Evolutionary conservation across 257 asterid species (phyloP).

Genomic region (Coffea eugenioides): DNA sequence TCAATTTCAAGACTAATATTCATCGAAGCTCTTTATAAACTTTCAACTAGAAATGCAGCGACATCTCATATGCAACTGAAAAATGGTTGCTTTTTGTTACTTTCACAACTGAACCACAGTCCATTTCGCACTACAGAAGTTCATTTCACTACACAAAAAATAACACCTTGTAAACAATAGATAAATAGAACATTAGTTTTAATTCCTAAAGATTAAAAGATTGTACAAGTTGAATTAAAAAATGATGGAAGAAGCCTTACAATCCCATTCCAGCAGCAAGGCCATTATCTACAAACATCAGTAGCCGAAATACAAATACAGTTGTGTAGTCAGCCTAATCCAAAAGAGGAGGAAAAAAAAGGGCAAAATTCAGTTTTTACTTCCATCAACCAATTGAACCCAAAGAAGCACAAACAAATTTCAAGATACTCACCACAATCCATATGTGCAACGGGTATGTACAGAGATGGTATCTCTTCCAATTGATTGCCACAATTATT

Average conservation of each 20-base stretch:
- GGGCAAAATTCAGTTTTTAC: background rate
- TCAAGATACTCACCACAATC: constrained; percentile 73
- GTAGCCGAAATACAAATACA: constrained; percentile 81
- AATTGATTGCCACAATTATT: constrained; percentile 82
- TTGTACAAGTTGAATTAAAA: background rate
- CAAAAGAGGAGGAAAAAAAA: constrained; percentile 3
- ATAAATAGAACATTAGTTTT: background rate
- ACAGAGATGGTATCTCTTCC: constrained; percentile 81
- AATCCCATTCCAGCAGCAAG: constrained; percentile 97
- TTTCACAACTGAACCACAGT: background rate
- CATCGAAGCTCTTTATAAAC: too few species aligned
- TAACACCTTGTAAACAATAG: background rate
- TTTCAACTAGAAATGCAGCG: background rate
- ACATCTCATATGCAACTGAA: too few species aligned
- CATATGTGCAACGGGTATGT: constrained; percentile 86
- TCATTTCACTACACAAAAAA: background rate
- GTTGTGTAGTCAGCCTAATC: constrained; percentile 79
- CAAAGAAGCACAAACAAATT: background rate
- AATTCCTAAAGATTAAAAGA: too few species aligned
- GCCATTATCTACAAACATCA: constrained; percentile 96
- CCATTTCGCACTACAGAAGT: background rate
- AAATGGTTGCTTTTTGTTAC: background rate
- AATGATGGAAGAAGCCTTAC: constrained; percentile 47
- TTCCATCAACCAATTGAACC: background rate
- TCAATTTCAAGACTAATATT: background rate